Conservation (phyloP, 106 monocot species). For the Dioscorea zingiberensis region DNA sequence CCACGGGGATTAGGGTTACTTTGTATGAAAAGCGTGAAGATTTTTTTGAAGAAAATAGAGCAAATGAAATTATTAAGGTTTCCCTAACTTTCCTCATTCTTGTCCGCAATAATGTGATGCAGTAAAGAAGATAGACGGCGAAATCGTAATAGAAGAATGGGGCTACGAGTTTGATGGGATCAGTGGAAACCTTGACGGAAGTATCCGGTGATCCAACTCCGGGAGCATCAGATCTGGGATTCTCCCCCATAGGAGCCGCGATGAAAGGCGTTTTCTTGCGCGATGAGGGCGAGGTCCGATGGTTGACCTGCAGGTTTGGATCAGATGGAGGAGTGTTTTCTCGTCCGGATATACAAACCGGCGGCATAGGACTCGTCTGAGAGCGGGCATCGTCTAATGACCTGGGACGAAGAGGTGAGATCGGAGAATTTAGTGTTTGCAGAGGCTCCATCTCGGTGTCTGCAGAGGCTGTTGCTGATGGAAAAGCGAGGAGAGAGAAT, state of each 20-base stretch:
- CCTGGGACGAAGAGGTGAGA: constrained; percentile 17
- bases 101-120: too few species aligned
- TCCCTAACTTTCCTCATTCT: too few species aligned
- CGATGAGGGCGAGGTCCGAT: background rate
- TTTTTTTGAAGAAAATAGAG: too few species aligned
- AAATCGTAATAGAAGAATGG: too few species aligned
- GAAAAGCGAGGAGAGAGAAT: background rate
- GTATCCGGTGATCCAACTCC: constrained; percentile 12
- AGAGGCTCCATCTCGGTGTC: constrained; percentile 19
- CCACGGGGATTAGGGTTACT: too few species aligned
- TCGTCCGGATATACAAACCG: constrained; percentile 25
- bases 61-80: too few species aligned
- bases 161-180: too few species aligned
- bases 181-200: constrained; percentile 35
- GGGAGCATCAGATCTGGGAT: background rate
- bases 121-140: too few species aligned
- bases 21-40: too few species aligned
- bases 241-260: background rate
- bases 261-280: constrained; percentile 15
- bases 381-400: background rate
- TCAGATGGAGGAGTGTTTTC: constrained; percentile 56
- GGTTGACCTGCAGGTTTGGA: constrained; percentile 31
- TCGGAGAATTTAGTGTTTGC: constrained; percentile 16
- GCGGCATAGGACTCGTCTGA: constrained; percentile 1
- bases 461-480: background rate